A percentile compares a stretch with the other conserved stretches of the same genome.
Conservation (phyloP, 306 rosid species). For the Cucumis hystrix region DNA sequence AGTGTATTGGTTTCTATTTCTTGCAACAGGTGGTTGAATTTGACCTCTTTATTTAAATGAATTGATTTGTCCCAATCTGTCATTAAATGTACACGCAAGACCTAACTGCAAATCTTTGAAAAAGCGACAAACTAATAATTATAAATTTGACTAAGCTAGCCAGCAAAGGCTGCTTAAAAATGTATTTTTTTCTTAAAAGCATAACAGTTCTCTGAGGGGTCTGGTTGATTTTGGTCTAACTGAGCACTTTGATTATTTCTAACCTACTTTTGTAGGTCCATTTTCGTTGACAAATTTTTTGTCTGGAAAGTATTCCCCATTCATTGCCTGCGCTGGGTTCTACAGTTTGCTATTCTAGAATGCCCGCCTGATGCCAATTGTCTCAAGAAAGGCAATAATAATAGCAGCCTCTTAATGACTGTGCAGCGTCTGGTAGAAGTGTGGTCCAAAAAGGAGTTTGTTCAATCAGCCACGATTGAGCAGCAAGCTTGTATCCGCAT, state of each 20-base stretch:
- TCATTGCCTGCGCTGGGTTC: constrained; percentile 82
- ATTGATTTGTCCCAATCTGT: not conserved
- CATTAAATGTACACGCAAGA: not conserved
- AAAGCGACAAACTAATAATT: not conserved
- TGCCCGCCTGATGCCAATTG: constrained; percentile 44
- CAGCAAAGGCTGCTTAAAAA: not conserved
- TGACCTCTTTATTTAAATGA: not conserved
- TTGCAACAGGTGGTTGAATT: not conserved
- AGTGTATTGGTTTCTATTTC: not conserved
- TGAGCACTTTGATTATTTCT: not conserved
- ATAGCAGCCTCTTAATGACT: constrained; percentile 26
- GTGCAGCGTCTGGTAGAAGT: constrained; percentile 48
- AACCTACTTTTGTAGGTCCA: constrained; percentile 45
- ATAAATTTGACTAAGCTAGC: not conserved
- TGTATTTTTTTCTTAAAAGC: not conserved
- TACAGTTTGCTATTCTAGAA: constrained; percentile 66
- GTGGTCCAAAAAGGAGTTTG: constrained; percentile 81
- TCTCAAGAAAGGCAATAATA: constrained; percentile 25
- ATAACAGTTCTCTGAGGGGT: not conserved
- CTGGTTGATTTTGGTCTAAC: not conserved
- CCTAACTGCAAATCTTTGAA: not conserved
- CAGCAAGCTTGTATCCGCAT: constrained; percentile 94
- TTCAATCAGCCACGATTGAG: constrained; percentile 74
- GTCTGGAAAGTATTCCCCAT: constrained; percentile 90
- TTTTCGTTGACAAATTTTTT: constrained; percentile 72